Evolutionary conservation across 768 basidiomycete species (phyloP), one percentile per base, ranked within the genome.

Genomic region (Vishniacozyma victoriae): DNA sequence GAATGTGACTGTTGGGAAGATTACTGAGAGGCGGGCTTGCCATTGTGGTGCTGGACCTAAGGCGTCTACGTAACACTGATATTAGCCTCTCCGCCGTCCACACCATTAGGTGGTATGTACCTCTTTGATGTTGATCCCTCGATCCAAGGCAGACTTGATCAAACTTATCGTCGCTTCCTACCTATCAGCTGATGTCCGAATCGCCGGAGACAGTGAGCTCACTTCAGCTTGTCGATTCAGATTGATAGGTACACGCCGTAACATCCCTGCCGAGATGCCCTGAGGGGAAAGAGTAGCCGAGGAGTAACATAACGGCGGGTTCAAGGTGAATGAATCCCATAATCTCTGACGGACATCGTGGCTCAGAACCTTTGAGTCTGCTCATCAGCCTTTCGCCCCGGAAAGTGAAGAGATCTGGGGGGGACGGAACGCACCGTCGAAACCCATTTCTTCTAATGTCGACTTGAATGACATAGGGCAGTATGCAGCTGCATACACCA

Each of bases 401-500:
- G 22, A 25, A 31, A 38, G 22, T 4, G 18, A 15, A 25, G 12
- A 5, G 29, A 22, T 11, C 11, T 26, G 14, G 7, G 23, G 20
- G 12, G 20, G 14, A 26, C 16, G 26, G 29, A 11, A 65, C 76
- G 35, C 57, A 88, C 93, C 93, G 56, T 88, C 88, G 72, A 99
- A 97, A 0, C 93, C 95, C 3, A 97, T 77, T 12, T 76, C 70
- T 42, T 88, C 83, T 46, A 99, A 72, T 13, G 80, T 71, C 2
- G 84, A 80, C 55, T 82, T 76, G 73, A 87, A 96, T 19, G 82
- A 76, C 3, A 77, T 77, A 2, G 90, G 87, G 61, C 93, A 97
- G 64, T 89, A 96, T 0, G 95, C 92, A 20, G 93, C 82, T 5
- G 87, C 93, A 63, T 99, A 97, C 0, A 99, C 95, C 51, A 97